These are phyloP conservation scores for Lunasporangiospora selenospora DNA, from an alignment of 192 early-diverging fungal genomes.

Conservation along the genomic window DNA sequence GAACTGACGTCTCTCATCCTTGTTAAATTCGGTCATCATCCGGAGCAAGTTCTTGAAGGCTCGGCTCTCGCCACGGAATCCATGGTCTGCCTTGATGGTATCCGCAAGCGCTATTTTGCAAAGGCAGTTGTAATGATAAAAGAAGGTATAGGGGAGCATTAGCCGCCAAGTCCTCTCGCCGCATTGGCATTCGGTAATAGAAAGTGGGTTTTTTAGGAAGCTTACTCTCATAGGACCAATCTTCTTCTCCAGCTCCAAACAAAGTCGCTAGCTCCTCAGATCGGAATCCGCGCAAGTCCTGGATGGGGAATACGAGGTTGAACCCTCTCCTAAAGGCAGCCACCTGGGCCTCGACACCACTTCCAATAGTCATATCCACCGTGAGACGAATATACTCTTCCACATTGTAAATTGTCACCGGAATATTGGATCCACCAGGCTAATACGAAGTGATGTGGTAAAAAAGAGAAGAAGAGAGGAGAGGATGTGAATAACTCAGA, in stretches of 20 bases:
- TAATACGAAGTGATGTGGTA: too few relatives aligned
- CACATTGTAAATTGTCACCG: constrained; percentile 86
- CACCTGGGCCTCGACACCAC: constrained; percentile 72
- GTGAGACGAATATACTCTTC: constrained; percentile 76
- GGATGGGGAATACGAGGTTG: constrained; percentile 76
- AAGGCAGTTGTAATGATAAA: neutral
- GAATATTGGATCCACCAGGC: constrained; percentile 64
- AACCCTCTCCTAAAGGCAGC: constrained; percentile 86
- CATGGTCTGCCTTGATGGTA: constrained; percentile 85
- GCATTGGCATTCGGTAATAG: neutral
- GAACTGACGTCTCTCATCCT: constrained; percentile 74
- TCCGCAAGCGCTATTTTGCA: constrained; percentile 61
- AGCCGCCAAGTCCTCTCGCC: neutral
- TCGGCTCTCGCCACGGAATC: constrained; percentile 75
- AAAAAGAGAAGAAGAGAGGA: too few relatives aligned
- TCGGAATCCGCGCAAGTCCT: constrained; percentile 72
- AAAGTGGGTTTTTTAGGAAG: too few relatives aligned
- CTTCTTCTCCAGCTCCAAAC: constrained; percentile 73
- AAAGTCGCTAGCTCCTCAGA: constrained; percentile 74
- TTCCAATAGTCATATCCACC: constrained; percentile 66
- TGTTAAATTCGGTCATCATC: constrained; percentile 71
- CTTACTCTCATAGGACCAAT: constrained; percentile 76
- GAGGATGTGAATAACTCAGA: too few relatives aligned
- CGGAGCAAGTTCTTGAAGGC: constrained; percentile 69
- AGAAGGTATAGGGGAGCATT: neutral